These are phyloP conservation scores for Pichia sp. DNA, from an alignment of 1,139 yeast genomes.

Conservation along the genomic window DNA sequence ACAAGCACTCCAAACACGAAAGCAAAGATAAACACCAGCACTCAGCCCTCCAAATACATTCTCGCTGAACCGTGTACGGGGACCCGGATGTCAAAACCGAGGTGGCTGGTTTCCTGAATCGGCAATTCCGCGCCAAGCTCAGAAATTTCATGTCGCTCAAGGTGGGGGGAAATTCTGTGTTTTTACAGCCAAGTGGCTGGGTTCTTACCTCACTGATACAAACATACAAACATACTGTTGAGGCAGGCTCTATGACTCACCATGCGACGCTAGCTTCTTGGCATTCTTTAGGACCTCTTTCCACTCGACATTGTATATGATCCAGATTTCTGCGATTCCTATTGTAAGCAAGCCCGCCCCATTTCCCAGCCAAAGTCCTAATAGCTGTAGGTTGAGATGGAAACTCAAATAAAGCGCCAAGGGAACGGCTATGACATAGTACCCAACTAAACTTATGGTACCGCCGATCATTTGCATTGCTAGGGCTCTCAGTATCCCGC, in stretches of 20 bases:
- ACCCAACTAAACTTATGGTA: slow-evolving; percentile 65
- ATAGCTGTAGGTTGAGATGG: slow-evolving; percentile 45
- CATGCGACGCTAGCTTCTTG: slow-evolving; percentile 6
- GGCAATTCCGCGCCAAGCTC: background rate
- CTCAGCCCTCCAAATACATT: background rate
- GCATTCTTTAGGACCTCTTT: slow-evolving; percentile 36
- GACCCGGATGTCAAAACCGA: background rate
- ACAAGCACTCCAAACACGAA: background rate
- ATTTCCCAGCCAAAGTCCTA: slow-evolving; percentile 88
- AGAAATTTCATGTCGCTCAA: background rate
- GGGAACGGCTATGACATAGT: slow-evolving; percentile 69
- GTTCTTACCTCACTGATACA: background rate
- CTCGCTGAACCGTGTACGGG: too few species aligned
- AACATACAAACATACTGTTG: background rate
- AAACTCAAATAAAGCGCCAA: slow-evolving; percentile 63
- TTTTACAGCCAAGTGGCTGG: background rate
- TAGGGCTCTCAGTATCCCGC: slow-evolving; percentile 81
- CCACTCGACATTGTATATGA: slow-evolving; percentile 54
- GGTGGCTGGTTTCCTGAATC: slow-evolving; percentile 9
- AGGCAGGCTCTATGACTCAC: background rate
- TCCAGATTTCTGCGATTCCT: slow-evolving; percentile 55
- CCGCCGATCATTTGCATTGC: slow-evolving; percentile 87
- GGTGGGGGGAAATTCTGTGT: slow-evolving; percentile 1
- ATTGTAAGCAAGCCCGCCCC: slow-evolving; percentile 71
- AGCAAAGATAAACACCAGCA: background rate